These are phyloP conservation scores for Pezicula rhizophila DNA, from an alignment of 2,329 filamentous ascomycete genomes.

Conservation along the genomic window DNA sequence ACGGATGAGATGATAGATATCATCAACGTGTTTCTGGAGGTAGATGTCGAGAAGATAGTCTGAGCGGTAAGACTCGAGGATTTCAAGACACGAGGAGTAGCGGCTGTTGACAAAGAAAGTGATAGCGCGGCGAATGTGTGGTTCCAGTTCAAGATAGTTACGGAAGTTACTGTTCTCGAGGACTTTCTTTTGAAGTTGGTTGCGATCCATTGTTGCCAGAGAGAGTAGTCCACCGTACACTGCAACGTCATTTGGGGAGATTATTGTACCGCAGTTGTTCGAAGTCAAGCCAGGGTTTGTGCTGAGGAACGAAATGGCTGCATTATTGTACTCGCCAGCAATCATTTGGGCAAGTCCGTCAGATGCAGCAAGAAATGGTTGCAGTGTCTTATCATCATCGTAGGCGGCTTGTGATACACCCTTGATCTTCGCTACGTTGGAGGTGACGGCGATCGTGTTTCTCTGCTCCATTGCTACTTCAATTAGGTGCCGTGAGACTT, in stretches of 20 bases:
- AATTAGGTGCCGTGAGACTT: constrained; percentile 74
- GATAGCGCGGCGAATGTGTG: constrained; percentile 88
- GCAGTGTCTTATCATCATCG: constrained; percentile 41
- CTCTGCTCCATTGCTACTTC: constrained; percentile 68
- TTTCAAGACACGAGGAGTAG: constrained; percentile 77
- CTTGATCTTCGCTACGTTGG: constrained; percentile 62
- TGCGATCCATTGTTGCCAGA: constrained; percentile 80
- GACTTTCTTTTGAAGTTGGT: constrained; percentile 66
- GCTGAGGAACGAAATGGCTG: constrained; percentile 59
- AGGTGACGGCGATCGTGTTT: constrained; percentile 67
- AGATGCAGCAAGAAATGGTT: constrained; percentile 49
- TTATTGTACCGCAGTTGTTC: constrained; percentile 58
- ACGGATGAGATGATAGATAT: constrained; percentile 69
- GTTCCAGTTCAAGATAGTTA: constrained; percentile 83
- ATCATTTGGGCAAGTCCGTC: constrained; percentile 57
- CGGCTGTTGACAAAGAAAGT: constrained; percentile 84
- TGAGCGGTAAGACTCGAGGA: constrained; percentile 71
- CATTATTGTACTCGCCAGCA: constrained; percentile 52
- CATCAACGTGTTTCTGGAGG: constrained; percentile 65
- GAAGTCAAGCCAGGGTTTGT: constrained; percentile 37
- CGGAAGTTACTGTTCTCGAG: constrained; percentile 79
- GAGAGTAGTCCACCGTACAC: constrained; percentile 88
- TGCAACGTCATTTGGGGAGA: constrained; percentile 82
- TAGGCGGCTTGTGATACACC: constrained; percentile 34
- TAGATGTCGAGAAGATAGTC: constrained; percentile 92